Conservation (phyloP, 1,284 basidiomycete genomes). For the Cutaneotrichosporon arboriforme region DNA sequence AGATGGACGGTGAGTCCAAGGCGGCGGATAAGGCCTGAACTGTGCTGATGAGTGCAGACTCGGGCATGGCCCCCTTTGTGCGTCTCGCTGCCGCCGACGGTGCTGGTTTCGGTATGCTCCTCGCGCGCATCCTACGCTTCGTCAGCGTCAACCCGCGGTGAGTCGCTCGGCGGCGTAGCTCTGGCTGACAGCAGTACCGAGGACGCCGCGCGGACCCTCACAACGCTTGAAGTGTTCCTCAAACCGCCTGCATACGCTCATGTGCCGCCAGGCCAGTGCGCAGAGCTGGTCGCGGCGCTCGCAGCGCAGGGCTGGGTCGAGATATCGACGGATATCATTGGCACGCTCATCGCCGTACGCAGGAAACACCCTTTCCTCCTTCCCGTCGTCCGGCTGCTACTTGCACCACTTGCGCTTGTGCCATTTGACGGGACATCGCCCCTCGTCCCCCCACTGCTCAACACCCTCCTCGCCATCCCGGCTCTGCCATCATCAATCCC, state of each 20-base stretch:
- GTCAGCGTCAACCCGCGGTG: slow-evolving; percentile 12
- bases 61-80: neutral
- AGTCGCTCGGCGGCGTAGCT: neutral
- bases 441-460: slow-evolving; percentile 30
- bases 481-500: slow-evolving; percentile 40
- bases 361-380: slow-evolving; percentile 39
- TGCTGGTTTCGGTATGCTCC: slow-evolving; percentile 6
- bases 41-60: neutral
- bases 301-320: slow-evolving; percentile 30
- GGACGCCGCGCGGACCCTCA: slow-evolving; percentile 11
- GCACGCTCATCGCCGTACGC: slow-evolving; percentile 32
- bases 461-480: slow-evolving; percentile 40
- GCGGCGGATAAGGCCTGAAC: too few species aligned
- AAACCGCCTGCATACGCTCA: slow-evolving; percentile 14
- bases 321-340: slow-evolving; percentile 22
- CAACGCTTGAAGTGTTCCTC: slow-evolving; percentile 19
- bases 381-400: slow-evolving; percentile 34
- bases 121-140: slow-evolving; percentile 14
- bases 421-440: slow-evolving; percentile 6
- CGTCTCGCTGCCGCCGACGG: neutral
- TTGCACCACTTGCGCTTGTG: slow-evolving; percentile 28
- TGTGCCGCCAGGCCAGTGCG: neutral
- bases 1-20: neutral
- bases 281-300: slow-evolving; percentile 17
- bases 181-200: slow-evolving; percentile 15